Evolutionary conservation across 305 asterid genomes (phyloP).

Genomic region (Striga hermonthica): DNA sequence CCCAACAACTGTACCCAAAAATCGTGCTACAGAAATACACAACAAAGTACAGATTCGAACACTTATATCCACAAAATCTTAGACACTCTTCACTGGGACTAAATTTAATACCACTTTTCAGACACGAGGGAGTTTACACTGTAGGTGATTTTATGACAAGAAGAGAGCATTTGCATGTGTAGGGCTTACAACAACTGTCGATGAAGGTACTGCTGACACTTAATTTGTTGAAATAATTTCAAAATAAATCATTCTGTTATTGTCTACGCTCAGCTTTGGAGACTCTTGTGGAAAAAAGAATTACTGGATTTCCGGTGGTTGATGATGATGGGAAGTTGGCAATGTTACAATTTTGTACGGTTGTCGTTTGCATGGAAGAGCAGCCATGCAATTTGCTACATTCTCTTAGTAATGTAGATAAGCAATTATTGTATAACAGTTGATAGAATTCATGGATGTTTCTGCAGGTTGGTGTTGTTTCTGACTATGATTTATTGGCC

Average conservation of each 20-base stretch:
- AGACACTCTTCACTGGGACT: constrained; percentile 17
- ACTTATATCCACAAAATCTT: background rate
- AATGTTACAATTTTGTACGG: constrained; percentile 33
- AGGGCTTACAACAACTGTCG: constrained; percentile 64
- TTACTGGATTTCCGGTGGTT: constrained; percentile 90
- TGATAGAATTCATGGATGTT: constrained; percentile 28
- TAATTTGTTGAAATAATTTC: constrained; percentile 13
- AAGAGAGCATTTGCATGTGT: constrained; percentile 66
- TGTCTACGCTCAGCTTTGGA: constrained; percentile 65
- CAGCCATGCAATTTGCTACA: constrained; percentile 12
- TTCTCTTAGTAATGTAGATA: constrained; percentile 6
- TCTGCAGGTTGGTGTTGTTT: constrained; percentile 93
- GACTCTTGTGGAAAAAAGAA: constrained; percentile 72
- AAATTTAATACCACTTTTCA: constrained; percentile 27
- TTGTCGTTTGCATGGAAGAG: constrained; percentile 14
- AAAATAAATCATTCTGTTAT: constrained; percentile 10
- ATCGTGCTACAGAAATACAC: constrained; percentile 4
- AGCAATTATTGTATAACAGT: constrained; percentile 15
- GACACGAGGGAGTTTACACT: constrained; percentile 57
- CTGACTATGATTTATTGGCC: constrained; percentile 91
- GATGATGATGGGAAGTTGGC: constrained; percentile 92
- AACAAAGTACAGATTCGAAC: background rate
- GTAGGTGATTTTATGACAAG: constrained; percentile 92
- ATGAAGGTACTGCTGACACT: constrained; percentile 55
- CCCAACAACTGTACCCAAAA: background rate